Evolutionary conservation across 1,284 basidiomycete genomes (phyloP).

Genomic region (Trametes hirsuta): DNA sequence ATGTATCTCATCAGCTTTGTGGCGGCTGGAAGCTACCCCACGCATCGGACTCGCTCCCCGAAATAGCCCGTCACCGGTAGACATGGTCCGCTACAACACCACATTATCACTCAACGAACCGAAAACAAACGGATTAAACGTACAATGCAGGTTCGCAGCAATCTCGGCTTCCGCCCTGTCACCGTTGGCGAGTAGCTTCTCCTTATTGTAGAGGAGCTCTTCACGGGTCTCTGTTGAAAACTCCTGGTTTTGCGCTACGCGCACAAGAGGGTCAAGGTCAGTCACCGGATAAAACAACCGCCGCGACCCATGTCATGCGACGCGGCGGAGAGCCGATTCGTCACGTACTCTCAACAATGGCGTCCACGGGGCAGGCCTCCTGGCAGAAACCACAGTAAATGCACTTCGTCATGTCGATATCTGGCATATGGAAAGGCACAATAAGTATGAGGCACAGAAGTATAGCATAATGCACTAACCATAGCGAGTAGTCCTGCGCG

Average conservation of each 20-base stretch:
- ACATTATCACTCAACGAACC: slow-evolving; percentile 21
- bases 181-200: slow-evolving; percentile 94
- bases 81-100: slow-evolving; percentile 57
- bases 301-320: slow-evolving; percentile 7
- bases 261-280: slow-evolving; percentile 7
- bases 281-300: background rate
- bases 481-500: slow-evolving; percentile 96
- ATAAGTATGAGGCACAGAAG: slow-evolving; percentile 14
- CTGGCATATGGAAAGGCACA: slow-evolving; percentile 42
- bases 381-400: slow-evolving; percentile 99
- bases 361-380: slow-evolving; percentile 99
- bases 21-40: slow-evolving; percentile 27
- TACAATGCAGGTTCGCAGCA: slow-evolving; percentile 89
- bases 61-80: slow-evolving; percentile 50
- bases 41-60: slow-evolving; percentile 10
- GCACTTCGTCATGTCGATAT: slow-evolving; percentile 97
- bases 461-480: slow-evolving; percentile 47
- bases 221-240: slow-evolving; percentile 98
- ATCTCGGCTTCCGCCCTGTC: slow-evolving; percentile 97
- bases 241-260: slow-evolving; percentile 90
- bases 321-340: slow-evolving; percentile 1
- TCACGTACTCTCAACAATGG: slow-evolving; percentile 95
- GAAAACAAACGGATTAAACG: slow-evolving; percentile 33
- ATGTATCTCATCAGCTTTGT: slow-evolving; percentile 26
- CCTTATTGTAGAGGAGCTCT: slow-evolving; percentile 99